These are phyloP conservation scores for Pseudogymnoascus sp. DNA, from an alignment of 2,329 filamentous ascomycete genomes.

Conservation along the genomic window DNA sequence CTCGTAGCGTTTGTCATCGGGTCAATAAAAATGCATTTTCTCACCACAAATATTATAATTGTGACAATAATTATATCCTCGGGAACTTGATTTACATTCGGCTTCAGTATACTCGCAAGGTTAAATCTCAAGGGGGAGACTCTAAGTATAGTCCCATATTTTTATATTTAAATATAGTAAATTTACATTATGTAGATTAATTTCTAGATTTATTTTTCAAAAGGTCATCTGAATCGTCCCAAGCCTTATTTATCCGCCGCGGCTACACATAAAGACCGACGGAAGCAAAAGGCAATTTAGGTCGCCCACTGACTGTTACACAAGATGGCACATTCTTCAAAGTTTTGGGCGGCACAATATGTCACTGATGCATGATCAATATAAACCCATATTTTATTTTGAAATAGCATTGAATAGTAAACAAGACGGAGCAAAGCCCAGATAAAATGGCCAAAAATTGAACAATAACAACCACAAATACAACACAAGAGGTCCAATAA, in stretches of 20 bases:
- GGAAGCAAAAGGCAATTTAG: neutral
- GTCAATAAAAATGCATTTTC: conserved; percentile 6
- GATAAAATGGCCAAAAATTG: neutral
- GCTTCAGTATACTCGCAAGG: neutral
- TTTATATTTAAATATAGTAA: neutral
- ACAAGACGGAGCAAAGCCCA: neutral
- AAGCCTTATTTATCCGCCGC: no score
- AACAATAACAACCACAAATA: neutral
- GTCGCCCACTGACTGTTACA: neutral
- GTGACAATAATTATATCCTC: neutral
- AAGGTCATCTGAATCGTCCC: neutral
- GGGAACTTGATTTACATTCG: neutral
- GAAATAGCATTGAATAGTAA: neutral
- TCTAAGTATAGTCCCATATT: no score
- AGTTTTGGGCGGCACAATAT: neutral
- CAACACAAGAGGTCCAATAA: neutral
- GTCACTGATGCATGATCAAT: neutral
- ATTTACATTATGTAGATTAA: neutral
- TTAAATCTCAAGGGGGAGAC: neutral
- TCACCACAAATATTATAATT: neutral
- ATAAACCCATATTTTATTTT: neutral
- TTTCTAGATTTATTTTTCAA: neutral
- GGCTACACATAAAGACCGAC: no score
- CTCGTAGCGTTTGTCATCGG: neutral
- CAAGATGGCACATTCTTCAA: neutral